Evolutionary conservation across 352 stramenopile species (phyloP).

Genomic region (Phytophthora fragariae): DNA sequence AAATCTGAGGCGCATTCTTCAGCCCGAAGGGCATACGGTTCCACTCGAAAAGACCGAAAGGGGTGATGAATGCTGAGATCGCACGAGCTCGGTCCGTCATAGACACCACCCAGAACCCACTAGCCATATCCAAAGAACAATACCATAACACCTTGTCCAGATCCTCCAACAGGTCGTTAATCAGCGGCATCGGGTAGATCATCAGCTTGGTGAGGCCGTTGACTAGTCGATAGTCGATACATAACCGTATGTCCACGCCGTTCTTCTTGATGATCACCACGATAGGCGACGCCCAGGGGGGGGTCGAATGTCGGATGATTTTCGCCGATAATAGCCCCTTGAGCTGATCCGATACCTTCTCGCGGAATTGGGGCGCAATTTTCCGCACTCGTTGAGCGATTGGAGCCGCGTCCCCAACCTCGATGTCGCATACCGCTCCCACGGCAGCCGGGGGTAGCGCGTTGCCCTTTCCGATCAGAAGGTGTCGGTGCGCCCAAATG

Average conservation of each 20-base stretch:
- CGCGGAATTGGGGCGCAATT: not conserved
- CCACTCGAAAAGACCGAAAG: not conserved
- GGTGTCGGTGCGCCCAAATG: constrained; percentile 22
- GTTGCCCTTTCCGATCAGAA: constrained; percentile 29
- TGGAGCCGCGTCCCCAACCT: not conserved
- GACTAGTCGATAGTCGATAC: not conserved
- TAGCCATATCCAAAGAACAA: not conserved
- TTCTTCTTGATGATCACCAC: not conserved
- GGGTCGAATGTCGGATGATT: not conserved
- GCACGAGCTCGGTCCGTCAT: not conserved
- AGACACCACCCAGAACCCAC: not conserved
- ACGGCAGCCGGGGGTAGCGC: not conserved
- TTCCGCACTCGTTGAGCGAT: not conserved
- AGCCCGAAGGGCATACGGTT: not conserved
- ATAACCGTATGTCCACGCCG: not conserved
- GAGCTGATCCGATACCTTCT: not conserved
- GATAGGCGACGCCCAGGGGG: not conserved
- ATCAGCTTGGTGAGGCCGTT: not conserved
- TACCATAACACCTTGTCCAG: not conserved
- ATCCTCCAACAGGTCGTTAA: not conserved
- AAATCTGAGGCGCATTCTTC: not conserved
- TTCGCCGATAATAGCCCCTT: not conserved
- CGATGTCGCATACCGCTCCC: not conserved
- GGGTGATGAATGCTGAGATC: not conserved
- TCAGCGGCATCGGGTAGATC: not conserved